These are phyloP conservation scores for Fusarium acutatum DNA, from an alignment of 2,329 filamentous ascomycete genomes.

Conservation along the genomic window DNA sequence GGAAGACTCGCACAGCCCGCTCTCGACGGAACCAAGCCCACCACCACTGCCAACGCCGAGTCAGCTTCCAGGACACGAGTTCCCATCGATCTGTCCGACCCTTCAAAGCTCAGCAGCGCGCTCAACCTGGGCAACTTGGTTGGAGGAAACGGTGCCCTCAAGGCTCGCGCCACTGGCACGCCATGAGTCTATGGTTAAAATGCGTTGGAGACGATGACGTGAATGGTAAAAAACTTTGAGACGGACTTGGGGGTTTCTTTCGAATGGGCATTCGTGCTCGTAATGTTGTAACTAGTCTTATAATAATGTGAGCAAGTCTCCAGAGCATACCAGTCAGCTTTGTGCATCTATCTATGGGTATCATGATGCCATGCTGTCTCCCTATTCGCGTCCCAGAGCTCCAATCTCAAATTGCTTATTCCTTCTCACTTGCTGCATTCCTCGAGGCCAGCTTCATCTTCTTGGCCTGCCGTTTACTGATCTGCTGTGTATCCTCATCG, in stretches of 20 bases:
- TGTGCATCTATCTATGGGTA: conserved; percentile 40
- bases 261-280: conserved; percentile 16
- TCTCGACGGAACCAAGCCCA: conserved; percentile 13
- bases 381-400: conserved; percentile 11
- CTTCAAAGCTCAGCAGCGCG: conserved; percentile 52
- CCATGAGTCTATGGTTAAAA: conserved; percentile 1
- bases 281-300: conserved; percentile 32
- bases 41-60: conserved; percentile 26
- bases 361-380: conserved; percentile 37
- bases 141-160: conserved; percentile 15
- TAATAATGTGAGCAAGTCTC: conserved; percentile 38
- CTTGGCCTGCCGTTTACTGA: conserved; percentile 67
- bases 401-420: conserved; percentile 13
- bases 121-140: conserved; percentile 56
- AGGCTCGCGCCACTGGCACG: conserved; percentile 27
- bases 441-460: conserved; percentile 61
- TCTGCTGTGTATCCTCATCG: conserved; percentile 45
- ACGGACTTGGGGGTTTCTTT: conserved; percentile 9
- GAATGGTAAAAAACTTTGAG: not conserved
- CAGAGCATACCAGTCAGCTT: conserved; percentile 10
- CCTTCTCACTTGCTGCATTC: conserved; percentile 43
- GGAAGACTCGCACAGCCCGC: conserved; percentile 16
- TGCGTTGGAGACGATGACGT: not conserved
- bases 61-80: conserved; percentile 22
- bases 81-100: conserved; percentile 50